Base-by-base conservation (phyloP, 768 basidiomycete genomes). In the Kwoniella sp. region DNA sequence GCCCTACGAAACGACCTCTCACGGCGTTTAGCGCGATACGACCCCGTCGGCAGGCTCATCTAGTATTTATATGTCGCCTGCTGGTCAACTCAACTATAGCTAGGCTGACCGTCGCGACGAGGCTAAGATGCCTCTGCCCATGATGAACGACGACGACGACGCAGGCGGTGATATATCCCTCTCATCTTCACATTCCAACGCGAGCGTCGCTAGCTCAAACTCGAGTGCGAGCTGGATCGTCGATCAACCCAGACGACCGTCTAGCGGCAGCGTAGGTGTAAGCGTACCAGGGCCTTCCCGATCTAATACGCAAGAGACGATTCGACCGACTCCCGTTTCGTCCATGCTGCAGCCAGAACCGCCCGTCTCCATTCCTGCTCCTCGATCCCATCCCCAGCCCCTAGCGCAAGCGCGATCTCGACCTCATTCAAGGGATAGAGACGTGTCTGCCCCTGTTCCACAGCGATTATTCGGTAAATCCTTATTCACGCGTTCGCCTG, bases 381-480 rank as follows among this genome's bases (percentile, higher is more conserved):
- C 34, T 13, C 34, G 13, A 34, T 34, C 34, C 13, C 47, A 48
- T 4, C 47, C 47, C 47, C 47, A 48, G 23, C 47, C 47, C 47
- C 23, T 7, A 48, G 4, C 20, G 20, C 50, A 52, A 20, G 41
- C 17, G 5, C 41, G 52, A 41, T 51, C 51, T 2, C 22, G 34
- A 54, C 26, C 61, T 13, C 28, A 58, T 47, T 57, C 52, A 2
- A 55, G 65, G 23, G 58, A 61, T 23, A 50, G 59, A 22, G 65
- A 66, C 17, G 58, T 66, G 2, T 60, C 65, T 0, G 56, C 54
- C 15, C 65, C 65, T 20, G 34, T 45, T 12, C 63, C 63, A 15
- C 65, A 66, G 58, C 34, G 65, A 38, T 30, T 61, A 31, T 60
- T 66, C 25, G 60, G 66, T 29, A 56, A 52, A 58, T 48, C 66